These are phyloP conservation scores for Alliaria petiolata DNA, from an alignment of 345 rosid genomes.

Conservation along the genomic window DNA sequence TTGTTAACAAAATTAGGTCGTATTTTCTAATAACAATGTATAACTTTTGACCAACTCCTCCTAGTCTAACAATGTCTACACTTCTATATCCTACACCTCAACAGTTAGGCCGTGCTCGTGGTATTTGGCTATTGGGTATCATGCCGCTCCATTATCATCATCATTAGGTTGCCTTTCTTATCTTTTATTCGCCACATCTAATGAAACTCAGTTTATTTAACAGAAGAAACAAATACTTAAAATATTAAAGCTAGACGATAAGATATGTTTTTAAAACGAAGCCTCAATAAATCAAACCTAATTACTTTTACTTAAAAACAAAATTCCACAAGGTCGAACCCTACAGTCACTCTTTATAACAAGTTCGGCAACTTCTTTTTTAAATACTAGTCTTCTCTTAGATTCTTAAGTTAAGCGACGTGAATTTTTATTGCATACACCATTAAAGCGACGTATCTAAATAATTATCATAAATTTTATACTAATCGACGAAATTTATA, in stretches of 20 bases:
- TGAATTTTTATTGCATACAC: background rate
- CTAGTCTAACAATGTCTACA: background rate
- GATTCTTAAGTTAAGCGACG: background rate
- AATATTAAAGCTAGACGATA: background rate
- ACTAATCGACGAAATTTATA: background rate
- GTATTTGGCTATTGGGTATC: constrained; percentile 14
- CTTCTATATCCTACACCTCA: background rate
- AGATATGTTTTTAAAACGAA: background rate
- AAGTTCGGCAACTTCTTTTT: background rate
- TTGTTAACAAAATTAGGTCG: background rate
- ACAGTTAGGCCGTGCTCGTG: constrained; percentile 57
- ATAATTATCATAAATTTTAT: background rate
- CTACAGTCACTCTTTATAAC: background rate
- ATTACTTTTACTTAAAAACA: background rate
- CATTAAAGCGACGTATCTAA: background rate
- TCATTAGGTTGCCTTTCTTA: constrained; percentile 28
- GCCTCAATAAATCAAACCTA: background rate
- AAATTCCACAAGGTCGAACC: background rate
- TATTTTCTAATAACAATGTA: background rate
- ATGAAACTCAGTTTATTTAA: background rate
- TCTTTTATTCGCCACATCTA: constrained; percentile 8
- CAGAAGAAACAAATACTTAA: background rate
- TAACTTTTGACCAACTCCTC: constrained; percentile 11
- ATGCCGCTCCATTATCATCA: constrained; percentile 15
- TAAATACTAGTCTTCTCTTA: background rate